phyloP scores from a whole-genome alignment of 345 rosid species.

The Lepidium aucheri region DNA sequence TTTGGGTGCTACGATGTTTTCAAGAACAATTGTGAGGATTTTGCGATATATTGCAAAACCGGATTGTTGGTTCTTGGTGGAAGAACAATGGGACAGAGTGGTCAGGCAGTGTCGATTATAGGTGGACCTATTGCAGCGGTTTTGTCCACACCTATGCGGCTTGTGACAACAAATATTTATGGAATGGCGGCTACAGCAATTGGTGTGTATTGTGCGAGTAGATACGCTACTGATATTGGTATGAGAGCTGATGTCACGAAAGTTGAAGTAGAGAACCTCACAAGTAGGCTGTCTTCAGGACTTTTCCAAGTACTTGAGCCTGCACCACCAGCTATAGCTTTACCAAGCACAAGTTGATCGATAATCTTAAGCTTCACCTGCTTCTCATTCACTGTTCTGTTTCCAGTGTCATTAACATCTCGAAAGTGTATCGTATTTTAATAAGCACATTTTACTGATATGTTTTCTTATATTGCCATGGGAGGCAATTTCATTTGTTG shows the following conservation, averaged over 20 bases:
- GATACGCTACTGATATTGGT: conserved; percentile 85
- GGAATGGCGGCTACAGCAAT: conserved; percentile 84
- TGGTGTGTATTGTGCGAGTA: conserved; percentile 67
- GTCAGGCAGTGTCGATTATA: conserved; percentile 67
- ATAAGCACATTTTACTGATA: neutral
- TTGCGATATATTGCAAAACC: conserved; percentile 77
- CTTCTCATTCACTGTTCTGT: neutral
- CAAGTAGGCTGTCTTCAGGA: conserved; percentile 53
- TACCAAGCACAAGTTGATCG: conserved; percentile 6
- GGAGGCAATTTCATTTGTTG: too few species aligned
- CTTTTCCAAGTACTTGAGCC: conserved; percentile 51
- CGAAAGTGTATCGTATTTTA: neutral
- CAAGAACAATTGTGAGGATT: conserved; percentile 84
- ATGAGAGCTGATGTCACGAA: conserved; percentile 70
- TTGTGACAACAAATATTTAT: conserved; percentile 66
- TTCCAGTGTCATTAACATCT: neutral
- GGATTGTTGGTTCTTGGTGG: conserved; percentile 59
- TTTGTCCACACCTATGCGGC: conserved; percentile 54
- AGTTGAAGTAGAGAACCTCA: conserved; percentile 67
- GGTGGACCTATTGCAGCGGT: conserved; percentile 86
- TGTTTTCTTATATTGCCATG: neutral
- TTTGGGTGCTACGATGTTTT: conserved; percentile 76
- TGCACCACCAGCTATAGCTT: conserved; percentile 22
- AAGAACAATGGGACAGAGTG: conserved; percentile 69
- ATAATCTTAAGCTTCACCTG: neutral